Base-by-base conservation (phyloP, 108 stramenopile species). In the Cyclotella choctawhatcheeana region DNA sequence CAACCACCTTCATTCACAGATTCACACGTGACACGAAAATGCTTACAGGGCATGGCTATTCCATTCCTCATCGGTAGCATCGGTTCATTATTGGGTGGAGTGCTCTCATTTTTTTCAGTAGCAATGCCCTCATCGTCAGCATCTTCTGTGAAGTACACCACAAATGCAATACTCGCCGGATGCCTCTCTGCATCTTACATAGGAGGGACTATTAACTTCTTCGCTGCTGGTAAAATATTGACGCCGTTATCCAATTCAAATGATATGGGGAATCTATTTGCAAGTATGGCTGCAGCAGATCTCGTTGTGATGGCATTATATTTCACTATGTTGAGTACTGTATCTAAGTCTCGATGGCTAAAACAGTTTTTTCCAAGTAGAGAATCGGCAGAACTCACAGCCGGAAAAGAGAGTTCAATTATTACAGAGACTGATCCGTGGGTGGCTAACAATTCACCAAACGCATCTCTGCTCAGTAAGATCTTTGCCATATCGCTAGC, bases 261-360 rank as follows among this genome's bases (percentile, higher is more conserved):
- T 31, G 25, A 37, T 43, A 60, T 71, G 48, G 59, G 55, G n/a
- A 67, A 64, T 30, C 33, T 85, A 22, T 50, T 93, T 37, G 80
- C 85, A 18, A 79, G 88, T 44, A 77, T 93, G 89, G 85, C 88
- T 20, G 82, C 89, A 22, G 89, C 89, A 4, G 92, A 93, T 78
- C 53, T 90, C 6, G 62, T 93, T 0, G 86, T 88, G 31, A 93
- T 90, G 92, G 88, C 89, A 21, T 20, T 93, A 2, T 93, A 90
- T 59, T 89, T 93, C 66, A 67, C 87, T 0, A 22, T 72, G 40
- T 30, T 93, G 56, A 70, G 84, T n/a, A 35, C 77, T 17, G 82
- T 82, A 8, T 47, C 85, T 6, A 59, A 82, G 20, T 88, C 83
- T 51, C 58, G 52, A 24, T 64, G 70, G 37, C 34, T 78, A 35